Evolutionary conservation across 108 stramenopile genomes (phyloP), one percentile per base, ranked within the genome.

Genomic region (Skeletonema menzelii): DNA sequence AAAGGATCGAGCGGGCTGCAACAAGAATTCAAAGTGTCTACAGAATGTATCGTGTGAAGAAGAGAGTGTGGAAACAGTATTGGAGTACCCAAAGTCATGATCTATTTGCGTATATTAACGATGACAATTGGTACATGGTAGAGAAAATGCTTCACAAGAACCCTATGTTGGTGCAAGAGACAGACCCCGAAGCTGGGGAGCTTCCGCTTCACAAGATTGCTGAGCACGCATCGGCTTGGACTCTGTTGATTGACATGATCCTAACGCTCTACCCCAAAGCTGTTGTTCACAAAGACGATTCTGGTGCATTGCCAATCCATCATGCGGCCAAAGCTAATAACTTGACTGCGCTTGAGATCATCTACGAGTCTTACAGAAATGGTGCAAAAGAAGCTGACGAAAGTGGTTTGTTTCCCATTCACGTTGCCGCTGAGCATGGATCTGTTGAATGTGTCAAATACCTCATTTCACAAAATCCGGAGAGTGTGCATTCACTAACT

Each of bases 291-390:
- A 86, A 89, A 24, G 94, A 95, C 63, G 83, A 80, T 56, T 85
- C 91, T 78, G 94, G 94, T 27, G 86, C 89, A n/a, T 65, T 95
- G 32, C 94, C 94, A 26, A 95, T 95, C 38, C 94, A 95, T 60
- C 94, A 95, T 68, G 94, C 94, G 2, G 66, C 94, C 30, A 84
- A 85, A 1, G 87, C 92, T 59, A 90, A 92, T 59, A 93, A 92
- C 61, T 60, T 93, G 15, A 72, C 86, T 27, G 94, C 91, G 14
- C 77, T 95, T 46, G 94, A 93, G 56, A 91, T 95, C 59, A 92
- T 95, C 38, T 91, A 90, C 65, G 89, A 86, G 73, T 89, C 91
- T 30, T 95, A 95, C 85, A 93, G 91, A 67, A 91, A 91, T 75
- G 94, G 94, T 22, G 87, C 91, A 28, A 91, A 89, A 71, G 91